Conservation (phyloP, 2,329 filamentous ascomycete species). For the Parastagonospora avenae region DNA sequence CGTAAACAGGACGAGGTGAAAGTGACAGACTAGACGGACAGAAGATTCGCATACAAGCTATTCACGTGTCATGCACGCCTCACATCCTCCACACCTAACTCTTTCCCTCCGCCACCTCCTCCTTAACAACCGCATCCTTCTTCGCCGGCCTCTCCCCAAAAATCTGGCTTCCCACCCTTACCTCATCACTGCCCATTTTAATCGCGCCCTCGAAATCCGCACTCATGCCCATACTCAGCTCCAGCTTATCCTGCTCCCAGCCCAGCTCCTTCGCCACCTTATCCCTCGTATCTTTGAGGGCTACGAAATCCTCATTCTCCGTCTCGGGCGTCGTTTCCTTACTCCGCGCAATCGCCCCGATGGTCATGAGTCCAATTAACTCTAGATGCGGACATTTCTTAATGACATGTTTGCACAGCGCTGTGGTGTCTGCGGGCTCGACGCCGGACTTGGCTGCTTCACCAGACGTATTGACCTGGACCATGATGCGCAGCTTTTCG, state of each 20-base stretch:
- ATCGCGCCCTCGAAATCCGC: constrained; percentile 93
- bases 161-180: constrained; percentile 90
- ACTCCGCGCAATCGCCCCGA: constrained; percentile 89
- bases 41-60: too few relatives aligned
- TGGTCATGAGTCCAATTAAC: constrained; percentile 91
- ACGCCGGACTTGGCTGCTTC: constrained; percentile 86
- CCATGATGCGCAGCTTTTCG: constrained; percentile 70
- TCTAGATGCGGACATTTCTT: constrained; percentile 73
- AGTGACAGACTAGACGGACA: too few relatives aligned
- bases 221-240: constrained; percentile 99
- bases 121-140: constrained; percentile 73
- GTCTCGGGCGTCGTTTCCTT: constrained; percentile 70
- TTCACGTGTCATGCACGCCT: too few relatives aligned
- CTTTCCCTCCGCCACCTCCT: constrained; percentile 23
- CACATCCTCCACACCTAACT: constrained; percentile 6
- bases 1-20: too few relatives aligned
- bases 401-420: constrained; percentile 72
- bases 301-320: constrained; percentile 90
- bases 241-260: constrained; percentile 63
- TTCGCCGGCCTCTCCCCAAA: constrained; percentile 84
- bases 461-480: constrained; percentile 95
- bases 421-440: constrained; percentile 66
- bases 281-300: constrained; percentile 72
- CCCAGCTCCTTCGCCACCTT: constrained; percentile 68
- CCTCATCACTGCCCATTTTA: constrained; percentile 80